These are phyloP conservation scores for Parachaetomium inaequale DNA, from an alignment of 495 filamentous ascomycete species.

Conservation along the genomic window DNA sequence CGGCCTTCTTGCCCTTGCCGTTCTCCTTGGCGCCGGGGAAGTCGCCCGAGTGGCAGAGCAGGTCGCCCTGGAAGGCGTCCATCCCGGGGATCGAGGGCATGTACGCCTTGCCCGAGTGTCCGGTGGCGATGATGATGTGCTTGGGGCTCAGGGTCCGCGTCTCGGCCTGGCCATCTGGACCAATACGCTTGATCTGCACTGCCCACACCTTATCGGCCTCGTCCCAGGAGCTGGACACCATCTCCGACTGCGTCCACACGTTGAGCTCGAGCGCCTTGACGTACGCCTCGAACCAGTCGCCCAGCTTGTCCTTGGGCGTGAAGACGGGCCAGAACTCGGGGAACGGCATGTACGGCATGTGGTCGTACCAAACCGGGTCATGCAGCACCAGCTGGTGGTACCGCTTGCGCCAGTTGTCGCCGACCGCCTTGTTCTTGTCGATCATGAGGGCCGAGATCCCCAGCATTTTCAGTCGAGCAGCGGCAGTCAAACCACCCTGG, in stretches of 20 bases:
- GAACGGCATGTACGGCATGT: constrained; percentile 69
- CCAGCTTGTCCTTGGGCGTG: constrained; percentile 78
- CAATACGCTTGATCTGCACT: constrained; percentile 50
- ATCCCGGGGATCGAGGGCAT: constrained; percentile 61
- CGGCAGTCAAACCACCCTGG: constrained; percentile 57
- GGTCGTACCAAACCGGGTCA: constrained; percentile 74
- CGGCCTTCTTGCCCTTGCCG: constrained; percentile 57
- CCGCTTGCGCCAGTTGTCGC: constrained; percentile 75
- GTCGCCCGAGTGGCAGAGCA: constrained; percentile 67
- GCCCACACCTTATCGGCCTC: constrained; percentile 57
- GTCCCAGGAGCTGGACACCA: constrained; percentile 53
- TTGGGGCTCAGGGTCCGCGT: constrained; percentile 59
- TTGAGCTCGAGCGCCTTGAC: constrained; percentile 71
- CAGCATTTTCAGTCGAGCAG: constrained; percentile 73
- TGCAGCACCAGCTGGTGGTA: constrained; percentile 64
- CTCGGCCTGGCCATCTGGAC: constrained; percentile 46
- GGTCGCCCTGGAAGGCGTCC: constrained; percentile 55
- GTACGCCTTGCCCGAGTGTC: constrained; percentile 67
- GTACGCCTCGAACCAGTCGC: constrained; percentile 74
- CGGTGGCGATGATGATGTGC: constrained; percentile 69
- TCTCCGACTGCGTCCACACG: constrained; percentile 60
- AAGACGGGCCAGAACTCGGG: constrained; percentile 65
- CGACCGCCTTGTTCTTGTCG: constrained; percentile 61
- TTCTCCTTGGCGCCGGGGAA: constrained; percentile 54
- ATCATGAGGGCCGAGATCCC: constrained; percentile 59